A percentile compares a stretch with the other conserved stretches of the same genome.
Conservation (phyloP, 2,329 filamentous ascomycete genomes). For the Cladorrhinum sp. region DNA sequence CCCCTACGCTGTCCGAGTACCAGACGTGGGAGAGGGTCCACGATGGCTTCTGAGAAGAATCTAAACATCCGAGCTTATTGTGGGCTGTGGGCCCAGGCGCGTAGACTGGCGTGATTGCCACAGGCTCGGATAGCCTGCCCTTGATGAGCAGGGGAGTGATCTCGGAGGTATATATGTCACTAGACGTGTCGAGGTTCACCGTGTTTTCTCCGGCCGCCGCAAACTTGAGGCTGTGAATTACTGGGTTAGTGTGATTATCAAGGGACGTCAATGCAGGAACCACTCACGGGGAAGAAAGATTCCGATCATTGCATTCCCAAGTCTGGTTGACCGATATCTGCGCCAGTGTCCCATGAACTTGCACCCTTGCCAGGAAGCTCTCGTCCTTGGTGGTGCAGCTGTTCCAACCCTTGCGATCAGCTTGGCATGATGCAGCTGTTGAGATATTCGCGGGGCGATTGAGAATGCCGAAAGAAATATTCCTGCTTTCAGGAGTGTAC, state of each 20-base stretch:
- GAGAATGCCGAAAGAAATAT: conserved; percentile 16
- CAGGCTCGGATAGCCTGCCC: conserved; percentile 24
- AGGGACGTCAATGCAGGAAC: not conserved
- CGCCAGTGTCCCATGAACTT: conserved; percentile 9
- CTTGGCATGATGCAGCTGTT: conserved; percentile 16
- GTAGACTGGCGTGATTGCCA: conserved; percentile 25
- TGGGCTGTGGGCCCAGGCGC: conserved; percentile 26
- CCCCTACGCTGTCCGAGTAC: conserved; percentile 23
- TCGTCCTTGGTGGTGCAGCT: conserved; percentile 11
- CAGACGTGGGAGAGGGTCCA: conserved; percentile 25
- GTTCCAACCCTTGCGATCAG: conserved; percentile 10
- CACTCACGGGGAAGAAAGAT: conserved; percentile 15
- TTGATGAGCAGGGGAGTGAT: conserved; percentile 23
- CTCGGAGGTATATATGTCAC: conserved; percentile 5
- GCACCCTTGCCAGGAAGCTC: conserved; percentile 14
- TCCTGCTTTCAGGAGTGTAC: not conserved
- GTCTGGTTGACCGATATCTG: conserved; percentile 21
- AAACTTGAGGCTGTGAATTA: conserved; percentile 18
- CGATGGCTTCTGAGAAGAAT: conserved; percentile 16
- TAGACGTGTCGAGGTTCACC: not conserved
- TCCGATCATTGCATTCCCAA: conserved; percentile 26
- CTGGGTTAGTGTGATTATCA: not conserved
- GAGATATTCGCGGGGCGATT: conserved; percentile 27
- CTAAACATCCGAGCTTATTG: conserved; percentile 21
- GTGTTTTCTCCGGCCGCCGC: conserved; percentile 21